Percentiles rank a stretch among this genome's conserved stretches.
phyloP scores from a whole-genome alignment of 305 asterid genomes.

The Solanum hybrid region DNA sequence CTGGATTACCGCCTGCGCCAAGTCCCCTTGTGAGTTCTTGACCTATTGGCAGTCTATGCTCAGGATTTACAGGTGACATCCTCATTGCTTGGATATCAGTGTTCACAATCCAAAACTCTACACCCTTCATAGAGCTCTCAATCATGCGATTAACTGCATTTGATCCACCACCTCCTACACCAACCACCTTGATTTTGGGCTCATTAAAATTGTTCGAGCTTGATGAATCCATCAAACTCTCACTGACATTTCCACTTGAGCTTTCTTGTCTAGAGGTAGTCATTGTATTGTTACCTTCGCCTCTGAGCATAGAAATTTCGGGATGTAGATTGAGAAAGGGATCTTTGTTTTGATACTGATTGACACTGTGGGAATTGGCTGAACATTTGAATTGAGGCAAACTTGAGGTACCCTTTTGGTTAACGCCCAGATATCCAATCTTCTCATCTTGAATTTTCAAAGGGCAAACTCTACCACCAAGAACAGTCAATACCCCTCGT shows the following conservation, averaged over 20 bases:
- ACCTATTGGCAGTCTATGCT: slow-evolving; percentile 82
- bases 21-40: slow-evolving; percentile 91
- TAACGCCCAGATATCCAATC: slow-evolving; percentile 23
- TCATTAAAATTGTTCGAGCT: slow-evolving; percentile 26
- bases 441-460: slow-evolving; percentile 46
- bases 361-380: slow-evolving; percentile 49
- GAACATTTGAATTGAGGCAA: slow-evolving; percentile 50
- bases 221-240: slow-evolving; percentile 31
- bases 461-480: slow-evolving; percentile 46
- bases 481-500: slow-evolving; percentile 34
- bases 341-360: slow-evolving; percentile 61
- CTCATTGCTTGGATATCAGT: slow-evolving; percentile 91
- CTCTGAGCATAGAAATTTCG: slow-evolving; percentile 82
- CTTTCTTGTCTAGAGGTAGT: slow-evolving; percentile 43
- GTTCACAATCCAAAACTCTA: slow-evolving; percentile 95
- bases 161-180: slow-evolving; percentile 99
- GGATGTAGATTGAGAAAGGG: slow-evolving; percentile 80
- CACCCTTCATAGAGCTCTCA: slow-evolving; percentile 90
- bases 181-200: slow-evolving; percentile 58
- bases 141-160: slow-evolving; percentile 81
- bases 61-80: slow-evolving; percentile 70
- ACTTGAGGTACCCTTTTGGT: slow-evolving; percentile 24
- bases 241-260: slow-evolving; percentile 43
- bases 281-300: slow-evolving; percentile 47
- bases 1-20: slow-evolving; percentile 99